phyloP scores from a whole-genome alignment of 305 asterid genomes.

The Solanum aculeatissimum region DNA sequence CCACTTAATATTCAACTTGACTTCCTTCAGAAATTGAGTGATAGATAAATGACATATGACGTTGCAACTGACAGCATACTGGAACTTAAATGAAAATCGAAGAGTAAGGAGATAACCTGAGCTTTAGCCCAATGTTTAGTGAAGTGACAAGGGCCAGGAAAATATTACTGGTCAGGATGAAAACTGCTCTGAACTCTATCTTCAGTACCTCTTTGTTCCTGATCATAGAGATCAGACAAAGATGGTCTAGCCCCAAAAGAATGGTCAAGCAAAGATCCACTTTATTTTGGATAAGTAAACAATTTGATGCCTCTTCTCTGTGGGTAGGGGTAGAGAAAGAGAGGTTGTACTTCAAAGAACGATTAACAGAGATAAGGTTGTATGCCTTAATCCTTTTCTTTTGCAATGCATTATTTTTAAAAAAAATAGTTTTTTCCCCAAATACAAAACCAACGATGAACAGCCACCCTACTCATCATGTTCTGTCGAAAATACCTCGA shows the following conservation, averaged over 20 bases:
- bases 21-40: neutral
- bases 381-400: neutral
- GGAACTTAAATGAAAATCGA: neutral
- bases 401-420: neutral
- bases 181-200: neutral
- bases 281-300: neutral
- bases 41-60: neutral
- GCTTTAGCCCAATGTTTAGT: neutral
- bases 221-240: neutral
- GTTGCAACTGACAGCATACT: neutral
- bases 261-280: neutral
- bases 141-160: neutral
- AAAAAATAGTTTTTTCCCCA: neutral
- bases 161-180: neutral
- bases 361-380: neutral
- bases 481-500: neutral
- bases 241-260: neutral
- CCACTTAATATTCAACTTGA: neutral
- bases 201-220: neutral
- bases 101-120: neutral
- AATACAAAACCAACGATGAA: neutral
- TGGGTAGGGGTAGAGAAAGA: neutral
- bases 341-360: neutral
- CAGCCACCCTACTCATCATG: neutral
- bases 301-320: neutral